These are phyloP conservation scores for Zygotorulaspora florentina DNA, from an alignment of 805 yeast genomes.

Conservation along the genomic window DNA sequence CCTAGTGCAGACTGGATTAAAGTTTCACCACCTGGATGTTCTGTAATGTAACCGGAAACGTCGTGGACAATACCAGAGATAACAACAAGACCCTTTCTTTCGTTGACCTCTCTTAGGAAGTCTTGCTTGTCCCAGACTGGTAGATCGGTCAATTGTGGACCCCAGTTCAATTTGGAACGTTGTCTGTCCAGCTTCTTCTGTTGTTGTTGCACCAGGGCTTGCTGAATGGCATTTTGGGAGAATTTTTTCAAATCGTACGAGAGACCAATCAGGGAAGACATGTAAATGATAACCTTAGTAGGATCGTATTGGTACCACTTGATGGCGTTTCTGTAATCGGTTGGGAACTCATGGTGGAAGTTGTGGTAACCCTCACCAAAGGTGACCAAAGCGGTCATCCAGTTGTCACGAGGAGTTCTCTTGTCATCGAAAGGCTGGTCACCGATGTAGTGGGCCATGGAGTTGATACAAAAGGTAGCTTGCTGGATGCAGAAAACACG, in stretches of 20 bases:
- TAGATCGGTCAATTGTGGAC: conserved; percentile 57
- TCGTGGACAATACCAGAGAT: conserved; percentile 79
- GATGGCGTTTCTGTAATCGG: conserved; percentile 82
- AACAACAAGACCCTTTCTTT: conserved; percentile 57
- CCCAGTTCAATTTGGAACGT: conserved; percentile 68
- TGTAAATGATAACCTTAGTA: conserved; percentile 60
- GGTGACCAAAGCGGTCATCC: conserved; percentile 73
- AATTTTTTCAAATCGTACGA: conserved; percentile 71
- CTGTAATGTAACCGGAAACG: conserved; percentile 60
- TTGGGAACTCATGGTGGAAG: conserved; percentile 88
- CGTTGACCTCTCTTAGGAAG: conserved; percentile 48
- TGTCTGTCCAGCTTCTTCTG: conserved; percentile 70
- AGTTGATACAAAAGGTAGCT: conserved; percentile 82
- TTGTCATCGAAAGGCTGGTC: conserved; percentile 81
- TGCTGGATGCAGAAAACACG: conserved; percentile 72
- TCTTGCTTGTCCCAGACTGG: conserved; percentile 72
- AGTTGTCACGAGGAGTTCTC: conserved; percentile 83
- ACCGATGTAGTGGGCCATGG: conserved; percentile 85
- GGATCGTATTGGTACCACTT: conserved; percentile 89
- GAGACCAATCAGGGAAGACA: conserved; percentile 59
- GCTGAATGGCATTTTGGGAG: conserved; percentile 76
- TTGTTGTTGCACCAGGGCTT: conserved; percentile 76
- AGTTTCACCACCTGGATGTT: conserved; percentile 84
- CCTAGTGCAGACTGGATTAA: conserved; percentile 66
- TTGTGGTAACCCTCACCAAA: conserved; percentile 89